These are phyloP conservation scores for Pseudopithomyces chartarum DNA, from an alignment of 2,329 filamentous ascomycete species.

Conservation along the genomic window DNA sequence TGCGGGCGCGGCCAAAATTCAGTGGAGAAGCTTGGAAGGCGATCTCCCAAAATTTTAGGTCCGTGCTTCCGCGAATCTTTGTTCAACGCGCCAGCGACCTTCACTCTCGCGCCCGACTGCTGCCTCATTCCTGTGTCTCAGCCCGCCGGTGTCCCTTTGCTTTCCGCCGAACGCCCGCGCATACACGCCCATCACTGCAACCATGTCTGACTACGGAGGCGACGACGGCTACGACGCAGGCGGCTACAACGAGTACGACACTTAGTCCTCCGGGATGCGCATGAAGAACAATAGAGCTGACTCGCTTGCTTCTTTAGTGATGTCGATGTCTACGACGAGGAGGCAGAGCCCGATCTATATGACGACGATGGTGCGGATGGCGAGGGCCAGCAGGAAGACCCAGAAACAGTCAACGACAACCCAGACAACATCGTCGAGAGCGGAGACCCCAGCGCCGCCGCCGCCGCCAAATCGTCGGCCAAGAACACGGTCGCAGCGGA, in stretches of 20 bases:
- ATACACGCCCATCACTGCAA: conserved; percentile 10
- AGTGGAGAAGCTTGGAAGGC: background rate
- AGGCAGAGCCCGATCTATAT: conserved; percentile 69
- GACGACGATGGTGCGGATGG: conserved; percentile 66
- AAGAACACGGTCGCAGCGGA: conserved; percentile 63
- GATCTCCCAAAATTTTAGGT: conserved; percentile 16
- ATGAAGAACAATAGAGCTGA: conserved; percentile 17
- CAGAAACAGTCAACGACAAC: conserved; percentile 37
- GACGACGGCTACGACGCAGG: conserved; percentile 43
- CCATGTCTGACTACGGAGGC: conserved; percentile 55
- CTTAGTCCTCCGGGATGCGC: background rate
- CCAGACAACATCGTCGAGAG: conserved; percentile 49
- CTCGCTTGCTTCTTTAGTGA: conserved; percentile 41
- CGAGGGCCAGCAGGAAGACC: conserved; percentile 41
- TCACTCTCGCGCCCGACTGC: background rate
- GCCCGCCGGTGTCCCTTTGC: background rate
- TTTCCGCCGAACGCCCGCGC: background rate
- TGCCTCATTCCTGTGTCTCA: background rate
- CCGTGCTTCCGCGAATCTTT: conserved; percentile 13
- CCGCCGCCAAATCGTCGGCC: conserved; percentile 45
- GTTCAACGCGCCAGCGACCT: conserved; percentile 9
- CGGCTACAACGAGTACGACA: conserved; percentile 36
- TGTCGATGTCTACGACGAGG: conserved; percentile 58
- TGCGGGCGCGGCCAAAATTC: background rate
- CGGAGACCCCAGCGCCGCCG: conserved; percentile 59